Base-by-base conservation (phyloP, 208 protist species). In the Wallacemonas sp. region DNA sequence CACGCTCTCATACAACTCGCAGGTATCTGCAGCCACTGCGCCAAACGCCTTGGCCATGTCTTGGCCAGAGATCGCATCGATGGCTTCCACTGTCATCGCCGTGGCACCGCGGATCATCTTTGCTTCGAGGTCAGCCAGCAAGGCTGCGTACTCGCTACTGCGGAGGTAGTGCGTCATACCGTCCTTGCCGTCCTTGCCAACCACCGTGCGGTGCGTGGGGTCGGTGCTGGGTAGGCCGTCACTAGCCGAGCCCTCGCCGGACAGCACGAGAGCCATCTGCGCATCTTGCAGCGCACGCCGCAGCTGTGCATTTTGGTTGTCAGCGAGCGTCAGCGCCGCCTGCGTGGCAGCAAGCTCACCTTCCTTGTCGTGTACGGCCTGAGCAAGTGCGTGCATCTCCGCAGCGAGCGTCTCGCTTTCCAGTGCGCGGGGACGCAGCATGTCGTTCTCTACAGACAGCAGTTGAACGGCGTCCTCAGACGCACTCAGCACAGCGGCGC, bases 91-190 rank as follows among this genome's bases (percentile, higher is more conserved):
- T 21, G 78, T 67, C 12, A 93, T 69, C 10, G 63, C 69, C 6
- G 77, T 86, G 13, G 87, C 83, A 3, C 69, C 71, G 13, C 46
- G 48, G 58, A 93, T 78, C 71, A 88, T 87, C 19, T 66, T 62
- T 10, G 63, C 59, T 34, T 93, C 83, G 42, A 64, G 67, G 33
- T 82, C 78, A 3, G 63, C 41, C 10, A 53, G 3, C 3, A 57
- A 61, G 13, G 41, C 41, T 13, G 30, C 17, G 22, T 67, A 44
- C 39, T 30, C 55, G 34, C 13, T 32, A 15, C 36, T 62, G 39
- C 34, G 37, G 4, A 62, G 6, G 38, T 57, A 57, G 30, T 19
- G 50, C 30, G 10, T 22, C 30, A 4, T 21, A 8, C 17, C 24
- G 19, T 46, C 5, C 1, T 12, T 46, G 41, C 41, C 41, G 8